These are phyloP conservation scores for Westerdykella aurantiaca DNA, from an alignment of 2,329 filamentous ascomycete species.

Conservation along the genomic window DNA sequence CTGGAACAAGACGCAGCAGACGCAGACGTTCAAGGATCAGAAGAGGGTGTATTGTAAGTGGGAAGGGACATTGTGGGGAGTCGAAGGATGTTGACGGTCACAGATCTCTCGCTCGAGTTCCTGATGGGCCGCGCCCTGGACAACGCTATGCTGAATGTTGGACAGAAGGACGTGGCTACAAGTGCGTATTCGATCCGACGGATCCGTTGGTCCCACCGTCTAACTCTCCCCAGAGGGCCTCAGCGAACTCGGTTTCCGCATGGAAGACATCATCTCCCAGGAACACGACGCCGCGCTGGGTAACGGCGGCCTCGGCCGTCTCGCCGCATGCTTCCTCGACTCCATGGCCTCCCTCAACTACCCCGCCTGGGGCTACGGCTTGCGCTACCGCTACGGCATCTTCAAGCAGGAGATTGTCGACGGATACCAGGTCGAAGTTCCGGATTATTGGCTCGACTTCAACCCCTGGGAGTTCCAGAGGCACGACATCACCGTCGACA, in stretches of 20 bases:
- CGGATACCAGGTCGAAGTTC: slow-evolving; percentile 95
- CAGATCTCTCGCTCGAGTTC: slow-evolving; percentile 90
- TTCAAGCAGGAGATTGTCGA: slow-evolving; percentile 99
- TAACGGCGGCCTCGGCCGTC: slow-evolving; percentile 88
- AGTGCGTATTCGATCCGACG: slow-evolving; percentile 46
- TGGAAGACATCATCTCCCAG: slow-evolving; percentile 91
- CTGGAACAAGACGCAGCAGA: slow-evolving; percentile 98
- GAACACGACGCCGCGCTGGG: slow-evolving; percentile 95
- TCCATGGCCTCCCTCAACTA: slow-evolving; percentile 92
- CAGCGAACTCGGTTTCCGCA: slow-evolving; percentile 83
- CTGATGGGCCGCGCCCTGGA: slow-evolving; percentile 94
- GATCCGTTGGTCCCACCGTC: slow-evolving; percentile 2
- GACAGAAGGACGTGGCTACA: slow-evolving; percentile 76
- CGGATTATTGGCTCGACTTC: slow-evolving; percentile 98
- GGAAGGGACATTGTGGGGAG: neutral
- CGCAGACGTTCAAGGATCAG: slow-evolving; percentile 80
- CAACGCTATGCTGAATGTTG: slow-evolving; percentile 97
- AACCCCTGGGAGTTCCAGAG: slow-evolving; percentile 98
- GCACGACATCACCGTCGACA: slow-evolving; percentile 91
- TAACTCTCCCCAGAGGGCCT: slow-evolving; percentile 62
- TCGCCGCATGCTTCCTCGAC: slow-evolving; percentile 95
- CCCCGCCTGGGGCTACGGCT: slow-evolving; percentile 93
- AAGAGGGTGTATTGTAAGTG: slow-evolving; percentile 83
- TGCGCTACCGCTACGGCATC: slow-evolving; percentile 89
- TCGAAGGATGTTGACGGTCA: slow-evolving; percentile 8